These are phyloP conservation scores for Aureobasidium melanogenum DNA, from an alignment of 2,329 filamentous ascomycete genomes.

Conservation along the genomic window DNA sequence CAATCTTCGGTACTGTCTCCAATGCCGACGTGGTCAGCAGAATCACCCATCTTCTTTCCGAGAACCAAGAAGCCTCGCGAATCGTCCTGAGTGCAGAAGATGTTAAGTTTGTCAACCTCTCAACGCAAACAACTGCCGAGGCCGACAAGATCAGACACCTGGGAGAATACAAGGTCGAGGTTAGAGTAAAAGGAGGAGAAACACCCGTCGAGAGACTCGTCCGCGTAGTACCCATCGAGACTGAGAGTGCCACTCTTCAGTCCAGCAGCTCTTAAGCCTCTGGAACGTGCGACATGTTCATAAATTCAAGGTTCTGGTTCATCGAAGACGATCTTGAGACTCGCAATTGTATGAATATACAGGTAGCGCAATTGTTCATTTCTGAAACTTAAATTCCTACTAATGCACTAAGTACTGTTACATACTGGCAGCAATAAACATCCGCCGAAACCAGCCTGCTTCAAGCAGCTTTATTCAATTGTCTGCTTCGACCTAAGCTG, in stretches of 20 bases:
- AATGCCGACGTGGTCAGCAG: constrained; percentile 42
- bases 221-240: constrained; percentile 22
- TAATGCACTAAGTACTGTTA: neutral
- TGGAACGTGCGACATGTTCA: neutral
- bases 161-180: constrained; percentile 44
- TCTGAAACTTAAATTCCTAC: neutral
- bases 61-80: constrained; percentile 42
- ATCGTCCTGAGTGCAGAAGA: constrained; percentile 43
- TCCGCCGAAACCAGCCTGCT: neutral
- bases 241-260: neutral
- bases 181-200: constrained; percentile 40
- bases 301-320: neutral
- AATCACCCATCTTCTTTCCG: constrained; percentile 40
- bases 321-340: neutral
- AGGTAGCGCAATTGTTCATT: neutral
- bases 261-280: neutral
- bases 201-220: constrained; percentile 33
- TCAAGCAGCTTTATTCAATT: neutral
- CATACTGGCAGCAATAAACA: constrained; percentile 2
- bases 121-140: constrained; percentile 26
- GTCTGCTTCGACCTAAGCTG: neutral
- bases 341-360: neutral
- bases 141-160: constrained; percentile 43
- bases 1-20: constrained; percentile 48
- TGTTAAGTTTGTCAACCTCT: constrained; percentile 38